Evolutionary conservation across 805 yeast species (phyloP).

Genomic region (Candida peoriensis): DNA sequence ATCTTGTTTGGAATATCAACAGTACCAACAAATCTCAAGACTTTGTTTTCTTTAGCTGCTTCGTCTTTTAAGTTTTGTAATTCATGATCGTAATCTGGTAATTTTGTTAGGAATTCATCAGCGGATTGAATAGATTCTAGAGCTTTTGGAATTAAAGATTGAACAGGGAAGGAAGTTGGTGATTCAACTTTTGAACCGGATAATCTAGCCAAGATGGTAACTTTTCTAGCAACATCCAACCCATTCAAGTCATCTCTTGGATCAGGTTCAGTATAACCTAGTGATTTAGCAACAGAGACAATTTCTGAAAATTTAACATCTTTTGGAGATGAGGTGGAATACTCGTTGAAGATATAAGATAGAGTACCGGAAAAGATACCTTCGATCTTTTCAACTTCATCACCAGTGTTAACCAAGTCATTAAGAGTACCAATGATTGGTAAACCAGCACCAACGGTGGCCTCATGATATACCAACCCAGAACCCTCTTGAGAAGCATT

Average conservation of each 20-base stretch:
- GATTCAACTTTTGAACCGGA: slow-evolving; percentile 82
- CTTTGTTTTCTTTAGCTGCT: slow-evolving; percentile 81
- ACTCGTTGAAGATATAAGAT: slow-evolving; percentile 92
- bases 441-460: slow-evolving; percentile 98
- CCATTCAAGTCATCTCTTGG: slow-evolving; percentile 99
- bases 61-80: slow-evolving; percentile 71
- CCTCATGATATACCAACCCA: slow-evolving; percentile 90
- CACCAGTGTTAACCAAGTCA: slow-evolving; percentile 90
- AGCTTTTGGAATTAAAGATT: slow-evolving; percentile 84
- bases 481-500: slow-evolving; percentile 45
- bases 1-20: slow-evolving; percentile 69
- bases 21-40: slow-evolving; percentile 88
- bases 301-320: slow-evolving; percentile 81
- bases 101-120: slow-evolving; percentile 70
- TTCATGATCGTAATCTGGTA: slow-evolving; percentile 81
- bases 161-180: slow-evolving; percentile 90
- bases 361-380: slow-evolving; percentile 96
- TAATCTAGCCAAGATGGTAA: slow-evolving; percentile 90
- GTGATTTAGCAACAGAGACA: slow-evolving; percentile 78
- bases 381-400: slow-evolving; percentile 83
- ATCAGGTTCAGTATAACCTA: slow-evolving; percentile 98
- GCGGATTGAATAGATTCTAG: slow-evolving; percentile 70
- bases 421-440: slow-evolving; percentile 87
- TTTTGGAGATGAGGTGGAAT: slow-evolving; percentile 61
- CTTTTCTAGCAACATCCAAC: slow-evolving; percentile 97